Percentiles rank a stretch among this genome's conserved stretches.
Evolutionary conservation across 257 asterid species (phyloP).

Genomic region (Nicotiana knightiana): DNA sequence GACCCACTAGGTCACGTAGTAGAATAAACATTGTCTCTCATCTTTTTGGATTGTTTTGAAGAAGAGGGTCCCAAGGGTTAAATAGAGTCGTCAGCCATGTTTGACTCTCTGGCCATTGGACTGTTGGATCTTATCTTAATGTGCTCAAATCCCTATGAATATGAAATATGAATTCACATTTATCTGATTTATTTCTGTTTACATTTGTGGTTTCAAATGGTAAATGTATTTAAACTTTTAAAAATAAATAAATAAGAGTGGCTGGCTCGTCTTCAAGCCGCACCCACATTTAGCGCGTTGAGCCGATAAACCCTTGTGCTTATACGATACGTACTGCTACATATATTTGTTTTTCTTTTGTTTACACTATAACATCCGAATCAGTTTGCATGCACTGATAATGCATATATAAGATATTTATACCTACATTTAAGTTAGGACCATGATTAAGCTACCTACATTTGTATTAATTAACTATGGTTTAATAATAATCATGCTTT

Average conservation of each 20-base stretch:
- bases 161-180: too few species aligned
- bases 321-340: background rate
- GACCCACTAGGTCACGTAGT: background rate
- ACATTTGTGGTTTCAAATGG: too few species aligned
- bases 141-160: constrained; percentile 11
- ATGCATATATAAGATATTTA: too few species aligned
- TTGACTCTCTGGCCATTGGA: constrained; percentile 9
- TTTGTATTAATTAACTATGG: too few species aligned
- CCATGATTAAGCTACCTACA: too few species aligned
- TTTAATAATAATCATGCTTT: too few species aligned
- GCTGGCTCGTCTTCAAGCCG: background rate
- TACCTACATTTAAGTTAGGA: too few species aligned
- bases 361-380: too few species aligned
- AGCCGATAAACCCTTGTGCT: background rate
- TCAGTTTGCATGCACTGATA: too few species aligned
- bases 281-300: background rate
- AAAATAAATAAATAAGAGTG: too few species aligned
- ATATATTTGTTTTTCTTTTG: background rate
- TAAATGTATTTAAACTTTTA: too few species aligned
- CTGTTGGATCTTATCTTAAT: background rate
- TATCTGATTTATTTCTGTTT: too few species aligned
- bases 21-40: background rate
- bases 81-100: constrained; percentile 11
- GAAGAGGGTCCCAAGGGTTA: background rate
- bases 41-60: background rate